Evolutionary conservation across 441 rosid genomes (phyloP).

Genomic region (Eutrema salsugineum): DNA sequence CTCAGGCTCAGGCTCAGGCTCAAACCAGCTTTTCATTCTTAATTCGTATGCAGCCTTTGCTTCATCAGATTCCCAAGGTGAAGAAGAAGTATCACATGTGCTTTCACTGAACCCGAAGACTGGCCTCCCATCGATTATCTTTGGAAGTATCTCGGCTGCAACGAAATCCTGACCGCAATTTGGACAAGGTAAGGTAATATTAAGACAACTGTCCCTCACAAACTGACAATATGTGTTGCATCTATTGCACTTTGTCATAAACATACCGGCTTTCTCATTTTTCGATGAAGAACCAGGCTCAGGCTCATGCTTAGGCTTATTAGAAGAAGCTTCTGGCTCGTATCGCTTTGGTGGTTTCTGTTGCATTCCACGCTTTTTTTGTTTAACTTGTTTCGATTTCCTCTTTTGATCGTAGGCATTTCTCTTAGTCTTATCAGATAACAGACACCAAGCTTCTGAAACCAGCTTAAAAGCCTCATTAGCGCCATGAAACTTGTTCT

Average conservation of each 20-base stretch:
- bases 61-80: not conserved
- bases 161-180: slow-evolving; percentile 57
- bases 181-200: slow-evolving; percentile 67
- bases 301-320: not conserved
- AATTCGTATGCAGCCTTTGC: not conserved
- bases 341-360: not conserved
- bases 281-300: not conserved
- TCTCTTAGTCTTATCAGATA: slow-evolving; percentile 71
- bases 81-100: not conserved
- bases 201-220: slow-evolving; percentile 47
- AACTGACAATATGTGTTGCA: slow-evolving; percentile 71
- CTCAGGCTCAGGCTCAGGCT: not conserved
- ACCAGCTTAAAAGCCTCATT: slow-evolving; percentile 83
- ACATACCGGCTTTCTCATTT: slow-evolving; percentile 36
- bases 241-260: slow-evolving; percentile 74
- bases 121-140: slow-evolving; percentile 29
- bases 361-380: not conserved
- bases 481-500: slow-evolving; percentile 74
- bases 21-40: slow-evolving; percentile 4
- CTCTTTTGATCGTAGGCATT: slow-evolving; percentile 57
- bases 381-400: slow-evolving; percentile 7
- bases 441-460: slow-evolving; percentile 67
- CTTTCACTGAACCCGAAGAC: not conserved
- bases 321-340: not conserved
- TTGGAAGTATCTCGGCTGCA: slow-evolving; percentile 43